A percentile compares a stretch with the other conserved stretches of the same genome.
Evolutionary conservation across 129 eudicot species (phyloP).

Genomic region (Logfia minima): DNA sequence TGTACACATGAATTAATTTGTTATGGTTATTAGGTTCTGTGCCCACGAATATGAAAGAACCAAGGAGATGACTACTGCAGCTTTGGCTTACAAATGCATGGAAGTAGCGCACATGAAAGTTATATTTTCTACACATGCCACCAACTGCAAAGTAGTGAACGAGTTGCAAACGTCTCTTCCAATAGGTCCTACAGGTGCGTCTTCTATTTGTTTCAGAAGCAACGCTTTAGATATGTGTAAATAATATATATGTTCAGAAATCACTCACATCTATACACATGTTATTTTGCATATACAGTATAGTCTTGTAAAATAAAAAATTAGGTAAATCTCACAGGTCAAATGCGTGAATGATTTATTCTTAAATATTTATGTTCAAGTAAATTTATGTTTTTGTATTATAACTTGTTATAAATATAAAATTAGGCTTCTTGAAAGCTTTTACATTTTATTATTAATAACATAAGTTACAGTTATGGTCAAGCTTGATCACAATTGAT

Average conservation of each 20-base stretch:
- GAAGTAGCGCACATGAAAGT: slow-evolving; percentile 94
- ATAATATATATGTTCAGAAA: too few species aligned
- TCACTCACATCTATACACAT: neutral
- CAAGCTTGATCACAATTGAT: neutral
- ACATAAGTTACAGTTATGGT: neutral
- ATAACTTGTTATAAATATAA: too few species aligned
- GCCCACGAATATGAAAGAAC: slow-evolving; percentile 90
- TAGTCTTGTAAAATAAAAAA: neutral
- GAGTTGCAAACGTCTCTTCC: slow-evolving; percentile 81
- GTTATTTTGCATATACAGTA: neutral
- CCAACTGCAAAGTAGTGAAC: slow-evolving; percentile 63
- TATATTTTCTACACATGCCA: slow-evolving; percentile 58
- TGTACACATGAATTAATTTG: neutral
- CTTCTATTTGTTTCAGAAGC: neutral
- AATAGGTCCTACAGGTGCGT: slow-evolving; percentile 68
- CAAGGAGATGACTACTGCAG: slow-evolving; percentile 84
- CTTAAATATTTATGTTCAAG: too few species aligned
- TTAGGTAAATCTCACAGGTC: neutral
- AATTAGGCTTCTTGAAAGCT: neutral
- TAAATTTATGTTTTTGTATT: neutral
- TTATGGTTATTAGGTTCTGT: slow-evolving; percentile 59
- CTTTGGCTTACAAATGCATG: slow-evolving; percentile 95
- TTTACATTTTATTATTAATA: too few species aligned
- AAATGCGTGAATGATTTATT: too few species aligned
- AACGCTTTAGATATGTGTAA: too few species aligned